Evolutionary conservation across 805 yeast genomes (phyloP), one percentile per base, ranked within the genome.

Genomic region (Saccharomycopsis fermentans): DNA sequence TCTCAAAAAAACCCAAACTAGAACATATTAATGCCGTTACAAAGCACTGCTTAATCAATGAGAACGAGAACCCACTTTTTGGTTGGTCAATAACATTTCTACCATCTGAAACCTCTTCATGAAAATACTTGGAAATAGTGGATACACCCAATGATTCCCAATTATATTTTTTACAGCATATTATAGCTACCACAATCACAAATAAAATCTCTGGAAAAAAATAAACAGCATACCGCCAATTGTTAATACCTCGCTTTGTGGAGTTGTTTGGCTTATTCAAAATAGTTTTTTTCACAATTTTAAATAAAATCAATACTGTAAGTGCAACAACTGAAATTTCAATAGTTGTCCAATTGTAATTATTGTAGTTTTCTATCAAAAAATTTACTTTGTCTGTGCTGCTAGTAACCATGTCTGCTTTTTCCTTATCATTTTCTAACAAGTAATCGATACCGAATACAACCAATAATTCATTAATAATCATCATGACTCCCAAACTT

Each of bases 1-100:
- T 85, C 68, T 92, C 97, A 65, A 92, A 87, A 67, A 92, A 89
- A 0, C 98, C 98, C 35, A 92, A 72, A 67, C 90, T 80, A 0
- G 96, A 94, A 62, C 89, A 81, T 59, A 86, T 52, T 14, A 58
- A 50, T 19, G 60, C 60, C 14, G 59, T 55, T n/a, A 36, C 26
- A 26, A 70, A 68, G n/a, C 74, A 66, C 34, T 65, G 58, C 57
- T 70, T 74, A 62, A 73, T 67, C 6, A 73, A 62, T 16, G 65
- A 62, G 64, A 68, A 71, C 35, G 64, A 66, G 14, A 57, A 26
- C 16, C 8, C 8, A 27, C 19, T 26, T 2, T 34, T 19, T 12
- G 74, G 74, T 1, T 97, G 97, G 11, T 90, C 78, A 56, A 64
- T 60, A 52, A 74, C 68, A 55, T 76, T 75, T 75, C 86, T 81